phyloP scores from a whole-genome alignment of 2,329 filamentous ascomycete genomes.

The Domatiomyces globalis region DNA sequence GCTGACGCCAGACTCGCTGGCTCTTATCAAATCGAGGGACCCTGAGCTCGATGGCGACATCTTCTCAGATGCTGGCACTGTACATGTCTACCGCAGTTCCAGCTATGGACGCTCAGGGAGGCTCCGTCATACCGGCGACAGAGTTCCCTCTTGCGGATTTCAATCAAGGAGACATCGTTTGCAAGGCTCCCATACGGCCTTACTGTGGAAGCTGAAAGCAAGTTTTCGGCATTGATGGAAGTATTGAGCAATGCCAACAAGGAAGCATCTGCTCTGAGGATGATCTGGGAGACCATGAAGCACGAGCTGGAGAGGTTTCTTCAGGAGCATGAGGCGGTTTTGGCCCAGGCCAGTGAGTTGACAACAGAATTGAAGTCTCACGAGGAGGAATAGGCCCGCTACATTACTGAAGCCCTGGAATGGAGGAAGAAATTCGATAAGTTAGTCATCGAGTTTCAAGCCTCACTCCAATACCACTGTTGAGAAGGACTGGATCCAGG shows the following conservation, averaged over 20 bases:
- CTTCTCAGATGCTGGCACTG: conserved; percentile 2
- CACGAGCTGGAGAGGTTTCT: conserved; percentile 20
- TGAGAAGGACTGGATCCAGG: conserved; percentile 19
- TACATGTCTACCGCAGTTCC: neutral
- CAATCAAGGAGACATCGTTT: conserved; percentile 1
- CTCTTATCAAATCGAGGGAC: conserved; percentile 3
- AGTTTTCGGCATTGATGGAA: conserved; percentile 22
- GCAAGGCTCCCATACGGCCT: conserved; percentile 19
- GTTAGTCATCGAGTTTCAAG: conserved; percentile 20
- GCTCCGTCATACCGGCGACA: conserved; percentile 3
- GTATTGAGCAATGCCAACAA: conserved; percentile 20
- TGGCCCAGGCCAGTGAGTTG: conserved; percentile 20
- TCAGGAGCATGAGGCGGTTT: conserved; percentile 20
- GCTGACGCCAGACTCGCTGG: conserved; percentile 2
- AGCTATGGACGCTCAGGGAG: conserved; percentile 1
- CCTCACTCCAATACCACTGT: conserved; percentile 15
- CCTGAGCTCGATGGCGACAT: conserved; percentile 1
- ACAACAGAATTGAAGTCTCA: conserved; percentile 18
- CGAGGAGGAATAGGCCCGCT: conserved; percentile 15
- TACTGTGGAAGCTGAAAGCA: conserved; percentile 20
- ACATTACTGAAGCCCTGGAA: conserved; percentile 15
- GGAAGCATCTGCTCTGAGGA: conserved; percentile 21
- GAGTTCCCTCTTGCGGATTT: conserved; percentile 3
- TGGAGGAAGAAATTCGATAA: conserved; percentile 18
- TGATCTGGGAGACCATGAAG: conserved; percentile 20